Evolutionary conservation across 1,284 basidiomycete genomes (phyloP).

Genomic region (Agroathelia rolfsii): DNA sequence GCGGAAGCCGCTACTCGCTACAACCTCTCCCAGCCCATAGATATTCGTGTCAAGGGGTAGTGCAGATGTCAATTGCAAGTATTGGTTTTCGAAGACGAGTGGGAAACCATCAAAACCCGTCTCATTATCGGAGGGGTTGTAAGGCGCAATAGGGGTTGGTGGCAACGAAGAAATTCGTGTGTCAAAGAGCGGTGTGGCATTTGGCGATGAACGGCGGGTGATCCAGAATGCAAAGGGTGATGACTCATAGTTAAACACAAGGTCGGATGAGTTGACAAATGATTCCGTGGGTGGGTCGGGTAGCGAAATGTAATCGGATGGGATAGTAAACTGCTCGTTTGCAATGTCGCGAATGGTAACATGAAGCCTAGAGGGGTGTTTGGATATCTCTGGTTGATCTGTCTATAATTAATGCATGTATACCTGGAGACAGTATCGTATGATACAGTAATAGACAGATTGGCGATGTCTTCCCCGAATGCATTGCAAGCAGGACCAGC

Average conservation of each 20-base stretch:
- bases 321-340: constrained; percentile 60
- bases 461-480: constrained; percentile 56
- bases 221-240: constrained; percentile 75
- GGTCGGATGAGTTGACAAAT: constrained; percentile 35
- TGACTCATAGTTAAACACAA: constrained; percentile 58
- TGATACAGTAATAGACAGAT: constrained; percentile 56
- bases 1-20: constrained; percentile 17
- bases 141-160: constrained; percentile 39
- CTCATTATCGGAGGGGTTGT: constrained; percentile 33
- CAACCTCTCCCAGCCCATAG: constrained; percentile 31
- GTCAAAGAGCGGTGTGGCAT: constrained; percentile 59
- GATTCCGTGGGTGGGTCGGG: constrained; percentile 28
- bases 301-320: constrained; percentile 42
- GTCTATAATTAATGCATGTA: too few relatives aligned
- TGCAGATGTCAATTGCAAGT: constrained; percentile 34
- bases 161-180: constrained; percentile 53
- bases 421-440: constrained; percentile 53
- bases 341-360: constrained; percentile 69
- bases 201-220: constrained; percentile 49
- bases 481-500: constrained; percentile 59
- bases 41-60: constrained; percentile 22
- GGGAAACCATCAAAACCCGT: constrained; percentile 49
- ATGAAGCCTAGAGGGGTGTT: constrained; percentile 60
- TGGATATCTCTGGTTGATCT: too few relatives aligned
- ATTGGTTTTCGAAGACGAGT: constrained; percentile 71